Percentiles rank a stretch among this genome's conserved stretches.
Evolutionary conservation across 2,329 filamentous ascomycete genomes (phyloP).

Genomic region (Alternaria angustiovoidea): DNA sequence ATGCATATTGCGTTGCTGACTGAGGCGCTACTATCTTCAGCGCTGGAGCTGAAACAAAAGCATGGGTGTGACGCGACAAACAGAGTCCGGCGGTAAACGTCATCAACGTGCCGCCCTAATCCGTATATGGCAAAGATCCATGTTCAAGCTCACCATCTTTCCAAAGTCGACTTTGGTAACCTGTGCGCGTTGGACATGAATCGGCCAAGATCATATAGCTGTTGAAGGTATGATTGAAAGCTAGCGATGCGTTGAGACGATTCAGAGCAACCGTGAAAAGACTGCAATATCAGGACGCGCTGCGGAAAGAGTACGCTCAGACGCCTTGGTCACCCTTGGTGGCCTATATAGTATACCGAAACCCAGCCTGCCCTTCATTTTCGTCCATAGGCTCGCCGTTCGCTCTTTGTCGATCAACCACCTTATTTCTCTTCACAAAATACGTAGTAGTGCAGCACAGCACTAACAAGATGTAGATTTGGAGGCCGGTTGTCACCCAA

Average conservation of each 20-base stretch:
- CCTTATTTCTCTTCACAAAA: conserved; percentile 28
- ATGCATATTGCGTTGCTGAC: conserved; percentile 20
- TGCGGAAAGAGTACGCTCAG: background rate
- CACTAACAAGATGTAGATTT: conserved; percentile 28
- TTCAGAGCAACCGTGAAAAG: background rate
- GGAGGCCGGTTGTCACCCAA: conserved; percentile 29
- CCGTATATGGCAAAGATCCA: background rate
- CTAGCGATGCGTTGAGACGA: background rate
- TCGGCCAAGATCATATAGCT: too few species aligned
- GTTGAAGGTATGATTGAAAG: background rate
- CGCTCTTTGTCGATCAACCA: conserved; percentile 17
- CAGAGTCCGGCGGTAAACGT: conserved; percentile 1
- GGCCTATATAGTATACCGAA: conserved; percentile 23
- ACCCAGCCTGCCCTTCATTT: conserved; percentile 31
- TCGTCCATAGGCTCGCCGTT: conserved; percentile 23
- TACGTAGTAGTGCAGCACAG: conserved; percentile 18
- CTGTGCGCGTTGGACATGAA: background rate
- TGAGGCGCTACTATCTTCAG: conserved; percentile 11
- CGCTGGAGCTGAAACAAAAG: conserved; percentile 6
- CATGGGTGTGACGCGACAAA: conserved; percentile 10
- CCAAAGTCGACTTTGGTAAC: background rate
- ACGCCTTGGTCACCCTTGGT: background rate
- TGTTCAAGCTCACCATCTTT: background rate
- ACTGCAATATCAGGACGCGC: background rate
- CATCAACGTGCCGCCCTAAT: conserved; percentile 3